These are phyloP conservation scores for Agroathelia rolfsii DNA, from an alignment of 1,284 basidiomycete species.

Conservation along the genomic window DNA sequence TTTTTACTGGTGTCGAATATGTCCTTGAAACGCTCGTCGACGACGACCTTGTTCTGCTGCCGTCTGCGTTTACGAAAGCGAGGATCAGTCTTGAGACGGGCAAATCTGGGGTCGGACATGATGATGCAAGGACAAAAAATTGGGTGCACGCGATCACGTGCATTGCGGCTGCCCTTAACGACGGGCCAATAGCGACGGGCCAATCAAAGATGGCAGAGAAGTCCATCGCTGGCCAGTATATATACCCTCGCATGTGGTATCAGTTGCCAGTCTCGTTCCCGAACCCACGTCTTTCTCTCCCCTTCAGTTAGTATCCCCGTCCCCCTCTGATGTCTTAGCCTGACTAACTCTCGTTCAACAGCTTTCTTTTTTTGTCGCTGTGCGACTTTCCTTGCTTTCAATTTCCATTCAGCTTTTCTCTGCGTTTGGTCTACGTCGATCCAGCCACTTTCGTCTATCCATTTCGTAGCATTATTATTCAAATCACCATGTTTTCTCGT, in stretches of 20 bases:
- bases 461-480: slow-evolving; percentile 16
- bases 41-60: slow-evolving; percentile 73
- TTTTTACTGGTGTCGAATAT: slow-evolving; percentile 50
- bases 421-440: slow-evolving; percentile 2
- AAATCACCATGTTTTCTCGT: slow-evolving; percentile 34
- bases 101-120: slow-evolving; percentile 83
- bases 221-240: too few relatives aligned
- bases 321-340: slow-evolving; percentile 12
- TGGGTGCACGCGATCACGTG: neutral
- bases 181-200: too few relatives aligned
- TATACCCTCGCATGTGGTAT: slow-evolving; percentile 17
- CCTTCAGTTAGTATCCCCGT: slow-evolving; percentile 17
- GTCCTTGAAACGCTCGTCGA: slow-evolving; percentile 91
- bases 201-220: too few relatives aligned
- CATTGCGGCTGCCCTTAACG: too few relatives aligned
- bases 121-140: slow-evolving; percentile 12
- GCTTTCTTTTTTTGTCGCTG: slow-evolving; percentile 18
- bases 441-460: neutral
- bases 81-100: slow-evolving; percentile 83
- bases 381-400: slow-evolving; percentile 14
- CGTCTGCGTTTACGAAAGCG: slow-evolving; percentile 83
- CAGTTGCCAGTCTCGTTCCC: slow-evolving; percentile 14
- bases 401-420: slow-evolving; percentile 12
- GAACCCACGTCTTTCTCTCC: slow-evolving; percentile 24
- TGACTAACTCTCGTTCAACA: slow-evolving; percentile 14